Percentiles rank a stretch among this genome's conserved stretches.
Conservation (phyloP, 345 rosid genomes). For the Lepidium didymum region DNA sequence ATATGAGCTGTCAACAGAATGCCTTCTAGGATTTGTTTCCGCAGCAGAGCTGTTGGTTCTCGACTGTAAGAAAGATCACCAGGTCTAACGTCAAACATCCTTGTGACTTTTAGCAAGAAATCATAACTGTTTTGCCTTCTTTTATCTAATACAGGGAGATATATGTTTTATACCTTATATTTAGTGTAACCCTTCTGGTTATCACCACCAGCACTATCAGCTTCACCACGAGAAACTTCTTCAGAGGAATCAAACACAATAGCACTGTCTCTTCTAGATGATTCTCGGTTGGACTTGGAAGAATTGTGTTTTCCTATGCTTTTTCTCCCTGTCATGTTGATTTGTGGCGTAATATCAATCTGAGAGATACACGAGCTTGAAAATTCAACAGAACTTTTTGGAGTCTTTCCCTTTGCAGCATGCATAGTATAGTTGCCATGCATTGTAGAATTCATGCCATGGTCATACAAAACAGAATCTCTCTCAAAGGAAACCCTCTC, state of each 20-base stretch:
- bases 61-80: constrained; percentile 32
- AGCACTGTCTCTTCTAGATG: constrained; percentile 36
- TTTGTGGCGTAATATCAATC: constrained; percentile 35
- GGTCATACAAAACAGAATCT: constrained; percentile 28
- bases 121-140: not conserved
- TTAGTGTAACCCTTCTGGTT: constrained; percentile 31
- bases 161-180: constrained; percentile 37
- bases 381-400: constrained; percentile 19
- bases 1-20: constrained; percentile 29
- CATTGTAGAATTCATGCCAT: constrained; percentile 29
- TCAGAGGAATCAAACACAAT: constrained; percentile 26
- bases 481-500: constrained; percentile 33
- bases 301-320: constrained; percentile 33
- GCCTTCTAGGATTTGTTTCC: constrained; percentile 35
- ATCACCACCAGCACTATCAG: constrained; percentile 20
- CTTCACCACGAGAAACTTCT: constrained; percentile 27
- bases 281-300: constrained; percentile 35
- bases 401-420: constrained; percentile 27
- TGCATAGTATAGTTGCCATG: constrained; percentile 31
- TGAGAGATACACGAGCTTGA: constrained; percentile 28
- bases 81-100: constrained; percentile 1
- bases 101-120: not conserved
- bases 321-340: constrained; percentile 40
- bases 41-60: constrained; percentile 29
- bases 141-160: not conserved